Evolutionary conservation across 2,329 filamentous ascomycete species (phyloP).

Genomic region (Berkeleyomyces basicola): DNA sequence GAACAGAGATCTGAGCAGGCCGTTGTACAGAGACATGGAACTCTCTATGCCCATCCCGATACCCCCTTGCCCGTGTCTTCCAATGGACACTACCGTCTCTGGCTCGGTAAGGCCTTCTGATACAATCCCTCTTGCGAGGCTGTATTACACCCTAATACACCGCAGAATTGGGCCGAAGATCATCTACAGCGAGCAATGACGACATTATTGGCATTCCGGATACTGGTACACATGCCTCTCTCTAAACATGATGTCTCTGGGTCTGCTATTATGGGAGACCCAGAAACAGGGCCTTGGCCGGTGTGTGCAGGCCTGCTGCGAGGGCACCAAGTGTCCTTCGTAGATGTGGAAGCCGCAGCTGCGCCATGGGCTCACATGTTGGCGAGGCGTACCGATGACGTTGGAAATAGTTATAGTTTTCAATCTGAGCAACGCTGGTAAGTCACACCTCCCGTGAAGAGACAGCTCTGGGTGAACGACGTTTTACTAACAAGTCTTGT

Average conservation of each 20-base stretch:
- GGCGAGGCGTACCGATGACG: constrained; percentile 17
- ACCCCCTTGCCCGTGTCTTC: constrained; percentile 11
- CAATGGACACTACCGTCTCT: neutral
- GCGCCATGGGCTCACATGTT: neutral
- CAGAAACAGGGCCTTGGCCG: neutral
- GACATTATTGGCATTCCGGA: neutral
- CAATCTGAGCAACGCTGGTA: constrained; percentile 32
- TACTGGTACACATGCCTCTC: neutral
- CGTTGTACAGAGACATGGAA: constrained; percentile 1
- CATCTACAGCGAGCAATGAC: neutral
- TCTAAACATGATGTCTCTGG: neutral
- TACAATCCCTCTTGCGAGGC: neutral
- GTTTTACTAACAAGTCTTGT: neutral
- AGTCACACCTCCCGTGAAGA: neutral
- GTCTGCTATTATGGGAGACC: neutral
- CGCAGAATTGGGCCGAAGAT: neutral
- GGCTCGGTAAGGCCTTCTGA: constrained; percentile 1
- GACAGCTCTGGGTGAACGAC: neutral
- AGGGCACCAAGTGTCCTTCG: neutral
- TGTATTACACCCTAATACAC: neutral
- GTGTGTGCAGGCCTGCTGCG: neutral
- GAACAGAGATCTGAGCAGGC: constrained; percentile 36
- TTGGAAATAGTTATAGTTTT: constrained; percentile 30
- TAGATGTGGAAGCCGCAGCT: constrained; percentile 2
- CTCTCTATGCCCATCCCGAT: constrained; percentile 6